Evolutionary conservation across 345 rosid species (phyloP).

Genomic region (Aurinia saxatilis): DNA sequence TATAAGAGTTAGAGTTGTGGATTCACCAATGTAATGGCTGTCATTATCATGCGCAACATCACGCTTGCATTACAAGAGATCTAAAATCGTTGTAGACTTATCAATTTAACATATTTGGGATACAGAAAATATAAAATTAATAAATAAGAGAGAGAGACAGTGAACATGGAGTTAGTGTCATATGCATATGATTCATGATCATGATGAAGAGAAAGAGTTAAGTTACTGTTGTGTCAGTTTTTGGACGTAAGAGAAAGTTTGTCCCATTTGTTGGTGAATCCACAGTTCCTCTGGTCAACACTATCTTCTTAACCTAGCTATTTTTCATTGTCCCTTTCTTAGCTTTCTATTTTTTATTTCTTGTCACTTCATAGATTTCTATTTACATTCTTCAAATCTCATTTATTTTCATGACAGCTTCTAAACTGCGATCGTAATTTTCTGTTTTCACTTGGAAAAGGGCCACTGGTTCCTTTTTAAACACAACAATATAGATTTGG

Average conservation of each 20-base stretch:
- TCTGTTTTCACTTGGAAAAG: background rate
- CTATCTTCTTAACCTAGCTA: conserved; percentile 13
- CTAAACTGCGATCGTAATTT: conserved; percentile 10
- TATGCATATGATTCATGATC: conserved; percentile 21
- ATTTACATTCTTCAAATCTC: conserved; percentile 17
- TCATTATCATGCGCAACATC: background rate
- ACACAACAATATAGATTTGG: conserved; percentile 15
- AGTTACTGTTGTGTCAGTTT: conserved; percentile 30
- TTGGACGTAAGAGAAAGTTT: conserved; percentile 27
- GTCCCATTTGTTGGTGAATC: conserved; percentile 35
- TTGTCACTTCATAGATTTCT: conserved; percentile 25
- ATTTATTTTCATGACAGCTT: background rate
- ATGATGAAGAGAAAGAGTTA: conserved; percentile 28
- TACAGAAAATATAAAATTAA: background rate
- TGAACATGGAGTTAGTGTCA: conserved; percentile 22
- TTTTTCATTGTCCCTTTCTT: conserved; percentile 20
- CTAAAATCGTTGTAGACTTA: conserved; percentile 3
- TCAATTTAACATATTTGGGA: background rate
- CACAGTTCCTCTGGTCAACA: conserved; percentile 31
- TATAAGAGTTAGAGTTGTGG: background rate
- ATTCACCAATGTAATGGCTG: conserved; percentile 1
- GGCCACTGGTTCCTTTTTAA: conserved; percentile 9
- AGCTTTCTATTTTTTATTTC: conserved; percentile 27
- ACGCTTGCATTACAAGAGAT: conserved; percentile 17
- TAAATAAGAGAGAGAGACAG: background rate